These are phyloP conservation scores for Zelopaecilomyces penicillatus DNA, from an alignment of 2,329 filamentous ascomycete genomes.

Conservation along the genomic window DNA sequence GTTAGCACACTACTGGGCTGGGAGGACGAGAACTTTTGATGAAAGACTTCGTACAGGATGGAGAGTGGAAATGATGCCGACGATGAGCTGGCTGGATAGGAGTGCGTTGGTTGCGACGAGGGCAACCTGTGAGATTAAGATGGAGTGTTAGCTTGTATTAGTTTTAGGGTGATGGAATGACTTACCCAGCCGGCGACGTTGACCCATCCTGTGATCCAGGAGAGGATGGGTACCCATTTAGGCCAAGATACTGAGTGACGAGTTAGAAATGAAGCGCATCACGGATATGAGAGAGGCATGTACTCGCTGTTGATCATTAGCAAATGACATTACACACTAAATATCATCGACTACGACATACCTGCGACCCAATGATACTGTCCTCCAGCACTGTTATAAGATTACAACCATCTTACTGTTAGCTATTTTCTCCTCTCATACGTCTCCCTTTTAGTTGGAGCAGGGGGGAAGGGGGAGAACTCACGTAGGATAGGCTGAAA, in stretches of 20 bases:
- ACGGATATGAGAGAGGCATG: background rate
- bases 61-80: constrained; percentile 56
- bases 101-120: constrained; percentile 60
- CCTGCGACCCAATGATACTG: constrained; percentile 66
- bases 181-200: constrained; percentile 56
- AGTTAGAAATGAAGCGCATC: background rate
- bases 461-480: background rate
- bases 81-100: constrained; percentile 56
- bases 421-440: no score
- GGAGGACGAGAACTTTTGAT: background rate
- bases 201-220: constrained; percentile 45
- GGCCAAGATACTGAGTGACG: constrained; percentile 13
- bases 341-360: constrained; percentile 29
- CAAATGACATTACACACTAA: constrained; percentile 27
- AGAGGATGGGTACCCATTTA: constrained; percentile 17
- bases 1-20: background rate
- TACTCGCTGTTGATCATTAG: constrained; percentile 5
- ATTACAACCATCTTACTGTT: background rate
- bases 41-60: constrained; percentile 28
- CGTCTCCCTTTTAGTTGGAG: no score
- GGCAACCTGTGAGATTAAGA: constrained; percentile 32
- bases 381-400: constrained; percentile 35
- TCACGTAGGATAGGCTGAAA: constrained; percentile 49
- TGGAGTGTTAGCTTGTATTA: no score
- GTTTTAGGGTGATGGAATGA: background rate